Evolutionary conservation across 768 basidiomycete genomes (phyloP).

Genomic region (Omphalotus guepiniiformis): DNA sequence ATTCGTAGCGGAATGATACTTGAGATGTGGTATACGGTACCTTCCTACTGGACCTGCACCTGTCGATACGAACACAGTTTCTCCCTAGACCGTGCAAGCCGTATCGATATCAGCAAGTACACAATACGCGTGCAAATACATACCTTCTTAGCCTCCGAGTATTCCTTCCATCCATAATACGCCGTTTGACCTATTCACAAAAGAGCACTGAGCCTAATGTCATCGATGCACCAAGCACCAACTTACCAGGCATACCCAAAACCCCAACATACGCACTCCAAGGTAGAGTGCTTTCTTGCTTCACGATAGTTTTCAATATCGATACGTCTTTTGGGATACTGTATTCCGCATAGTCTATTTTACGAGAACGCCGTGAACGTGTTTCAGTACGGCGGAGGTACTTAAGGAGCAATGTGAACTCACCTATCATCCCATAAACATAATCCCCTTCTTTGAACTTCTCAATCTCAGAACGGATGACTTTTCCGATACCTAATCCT

Average conservation of each 20-base stretch:
- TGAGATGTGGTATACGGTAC: conserved; percentile 15
- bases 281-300: conserved; percentile 31
- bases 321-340: conserved; percentile 7
- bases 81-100: conserved; percentile 30
- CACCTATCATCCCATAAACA: conserved; percentile 20
- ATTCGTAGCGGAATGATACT: background rate
- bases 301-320: conserved; percentile 16
- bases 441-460: conserved; percentile 20
- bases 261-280: conserved; percentile 34
- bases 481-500: conserved; percentile 14
- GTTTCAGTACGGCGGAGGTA: conserved; percentile 14
- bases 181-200: conserved; percentile 17
- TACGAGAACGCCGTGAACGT: too few relatives aligned
- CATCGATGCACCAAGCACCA: background rate
- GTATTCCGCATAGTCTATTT: conserved; percentile 13
- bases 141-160: conserved; percentile 6
- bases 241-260: conserved; percentile 22
- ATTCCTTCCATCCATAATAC: conserved; percentile 11
- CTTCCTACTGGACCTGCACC: conserved; percentile 47
- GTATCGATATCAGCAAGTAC: background rate
- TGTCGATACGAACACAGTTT: conserved; percentile 45
- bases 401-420: background rate
- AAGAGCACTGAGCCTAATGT: background rate
- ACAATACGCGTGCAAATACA: conserved; percentile 13
- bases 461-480: conserved; percentile 14